Percentiles rank a stretch among this genome's conserved stretches.
These are phyloP conservation scores for Clathrus columnatus DNA, from an alignment of 768 basidiomycete genomes.

Conservation along the genomic window DNA sequence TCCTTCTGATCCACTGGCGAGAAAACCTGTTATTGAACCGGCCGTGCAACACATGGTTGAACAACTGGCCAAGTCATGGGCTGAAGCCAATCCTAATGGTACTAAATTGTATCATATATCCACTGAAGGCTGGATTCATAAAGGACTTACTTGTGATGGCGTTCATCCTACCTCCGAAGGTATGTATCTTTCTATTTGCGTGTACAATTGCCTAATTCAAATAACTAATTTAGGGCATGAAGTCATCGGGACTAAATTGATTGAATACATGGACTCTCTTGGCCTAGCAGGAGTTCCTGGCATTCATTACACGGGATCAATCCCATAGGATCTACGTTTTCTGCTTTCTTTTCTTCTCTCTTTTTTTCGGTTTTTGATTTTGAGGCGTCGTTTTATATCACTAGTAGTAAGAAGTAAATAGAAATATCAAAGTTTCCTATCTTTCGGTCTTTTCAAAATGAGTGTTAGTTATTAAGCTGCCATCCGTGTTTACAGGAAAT, in stretches of 20 bases:
- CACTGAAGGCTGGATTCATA: background rate
- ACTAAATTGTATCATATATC: background rate
- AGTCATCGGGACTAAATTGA: background rate
- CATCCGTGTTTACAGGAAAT: constrained; percentile 69
- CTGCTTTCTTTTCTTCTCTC: too few relatives aligned
- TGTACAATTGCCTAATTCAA: background rate
- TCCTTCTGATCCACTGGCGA: background rate
- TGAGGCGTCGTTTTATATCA: too few relatives aligned
- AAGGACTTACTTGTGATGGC: background rate
- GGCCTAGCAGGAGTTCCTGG: background rate
- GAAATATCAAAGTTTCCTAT: too few relatives aligned
- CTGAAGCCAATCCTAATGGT: background rate
- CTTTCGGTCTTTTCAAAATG: too few relatives aligned
- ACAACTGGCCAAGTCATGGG: background rate
- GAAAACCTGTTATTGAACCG: background rate
- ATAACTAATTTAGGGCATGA: background rate
- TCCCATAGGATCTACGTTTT: background rate
- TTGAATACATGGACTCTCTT: background rate
- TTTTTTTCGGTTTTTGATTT: too few relatives aligned
- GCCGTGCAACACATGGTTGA: constrained; percentile 3
- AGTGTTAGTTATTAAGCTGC: constrained; percentile 63
- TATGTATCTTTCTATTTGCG: background rate
- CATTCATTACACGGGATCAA: background rate
- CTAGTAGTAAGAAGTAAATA: too few relatives aligned
- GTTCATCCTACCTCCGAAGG: background rate